phyloP scores from a whole-genome alignment of 352 stramenopile species.

The Phytophthora kernoviae region DNA sequence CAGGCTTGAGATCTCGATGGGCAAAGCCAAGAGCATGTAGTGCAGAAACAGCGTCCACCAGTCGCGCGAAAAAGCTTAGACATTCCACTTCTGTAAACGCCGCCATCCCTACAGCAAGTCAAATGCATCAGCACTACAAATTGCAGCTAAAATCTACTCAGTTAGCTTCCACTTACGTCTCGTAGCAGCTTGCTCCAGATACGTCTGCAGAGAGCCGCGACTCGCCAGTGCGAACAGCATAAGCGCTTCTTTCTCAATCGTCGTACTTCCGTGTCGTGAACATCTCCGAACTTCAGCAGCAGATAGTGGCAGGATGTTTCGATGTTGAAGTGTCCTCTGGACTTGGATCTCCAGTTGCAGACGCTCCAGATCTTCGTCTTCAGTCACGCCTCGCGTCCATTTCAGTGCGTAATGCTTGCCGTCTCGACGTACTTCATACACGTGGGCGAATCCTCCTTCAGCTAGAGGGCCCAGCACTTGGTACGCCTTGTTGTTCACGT shows the following conservation, averaged over 20 bases:
- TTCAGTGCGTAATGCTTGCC: constrained; percentile 63
- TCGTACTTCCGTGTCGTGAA: background rate
- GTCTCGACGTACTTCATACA: constrained; percentile 58
- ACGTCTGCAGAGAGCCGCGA: constrained; percentile 62
- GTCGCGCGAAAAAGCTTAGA: constrained; percentile 52
- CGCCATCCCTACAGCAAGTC: constrained; percentile 13
- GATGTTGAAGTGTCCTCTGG: constrained; percentile 60
- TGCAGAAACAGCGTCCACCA: constrained; percentile 62
- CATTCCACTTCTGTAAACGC: constrained; percentile 56
- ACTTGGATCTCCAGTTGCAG: constrained; percentile 76
- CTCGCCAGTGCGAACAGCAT: constrained; percentile 64
- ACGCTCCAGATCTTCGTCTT: constrained; percentile 61
- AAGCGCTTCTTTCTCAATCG: constrained; percentile 52
- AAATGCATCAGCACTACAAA: background rate
- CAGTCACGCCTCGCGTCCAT: constrained; percentile 54
- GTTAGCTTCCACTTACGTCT: background rate
- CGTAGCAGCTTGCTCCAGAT: constrained; percentile 38
- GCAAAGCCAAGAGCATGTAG: constrained; percentile 61
- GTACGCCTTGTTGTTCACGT: constrained; percentile 66
- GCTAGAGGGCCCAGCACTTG: constrained; percentile 55
- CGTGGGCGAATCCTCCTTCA: constrained; percentile 75
- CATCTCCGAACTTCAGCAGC: constrained; percentile 46
- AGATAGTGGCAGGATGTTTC: constrained; percentile 59
- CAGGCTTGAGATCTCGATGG: constrained; percentile 83
- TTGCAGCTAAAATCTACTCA: background rate